phyloP scores from a whole-genome alignment of 129 eudicot genomes.

The Mikania micrantha region DNA sequence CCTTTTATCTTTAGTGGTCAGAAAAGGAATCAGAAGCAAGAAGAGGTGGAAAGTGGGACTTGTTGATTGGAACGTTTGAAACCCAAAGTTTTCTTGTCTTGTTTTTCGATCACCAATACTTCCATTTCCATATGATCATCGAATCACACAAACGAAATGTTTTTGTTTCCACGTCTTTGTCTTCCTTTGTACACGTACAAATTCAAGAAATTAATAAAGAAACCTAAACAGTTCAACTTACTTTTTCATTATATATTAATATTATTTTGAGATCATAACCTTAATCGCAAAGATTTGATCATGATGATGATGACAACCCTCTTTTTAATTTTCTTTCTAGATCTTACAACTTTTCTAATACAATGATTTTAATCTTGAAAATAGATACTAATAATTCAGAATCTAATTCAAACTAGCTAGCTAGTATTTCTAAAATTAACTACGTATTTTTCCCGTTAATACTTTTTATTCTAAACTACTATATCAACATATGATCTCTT shows the following conservation, averaged over 20 bases:
- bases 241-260: conserved; percentile 9
- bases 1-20: conserved; percentile 26
- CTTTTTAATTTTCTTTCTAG: conserved; percentile 10
- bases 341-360: conserved; percentile 11
- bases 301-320: conserved; percentile 18
- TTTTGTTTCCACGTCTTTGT: conserved; percentile 44
- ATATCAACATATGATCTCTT: too few species aligned
- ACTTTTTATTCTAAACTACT: neutral
- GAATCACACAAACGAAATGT: conserved; percentile 27
- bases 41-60: conserved; percentile 17
- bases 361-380: conserved; percentile 24
- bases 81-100: conserved; percentile 25
- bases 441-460: neutral
- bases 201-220: neutral
- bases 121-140: conserved; percentile 62
- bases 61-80: conserved; percentile 55
- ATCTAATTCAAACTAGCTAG: conserved; percentile 17
- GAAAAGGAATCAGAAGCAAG: conserved; percentile 13
- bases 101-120: conserved; percentile 26
- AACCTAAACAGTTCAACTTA: neutral
- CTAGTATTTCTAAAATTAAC: conserved; percentile 1
- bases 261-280: conserved; percentile 34
- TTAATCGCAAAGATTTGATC: conserved; percentile 37
- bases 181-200: conserved; percentile 27
- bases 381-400: conserved; percentile 29